Percentiles rank a stretch among this genome's conserved stretches.
phyloP scores from a whole-genome alignment of 148 eudicot species.

The Spergularia marina region DNA sequence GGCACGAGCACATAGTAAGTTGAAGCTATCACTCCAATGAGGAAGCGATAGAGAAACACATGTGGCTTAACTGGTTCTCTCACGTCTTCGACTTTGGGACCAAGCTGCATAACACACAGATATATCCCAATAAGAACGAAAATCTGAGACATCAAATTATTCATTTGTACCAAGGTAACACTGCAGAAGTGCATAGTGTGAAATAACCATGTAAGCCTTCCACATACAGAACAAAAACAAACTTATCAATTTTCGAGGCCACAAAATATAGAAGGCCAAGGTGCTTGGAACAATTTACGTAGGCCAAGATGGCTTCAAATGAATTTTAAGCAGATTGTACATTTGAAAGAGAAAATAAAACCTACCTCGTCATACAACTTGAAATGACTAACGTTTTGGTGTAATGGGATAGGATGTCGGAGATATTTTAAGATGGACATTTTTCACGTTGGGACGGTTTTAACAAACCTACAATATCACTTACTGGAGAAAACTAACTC shows the following conservation, averaged over 20 bases:
- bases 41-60: constrained; percentile 58
- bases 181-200: background rate
- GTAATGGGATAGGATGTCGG: too few relatives aligned
- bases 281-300: too few relatives aligned
- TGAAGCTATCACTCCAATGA: constrained; percentile 67
- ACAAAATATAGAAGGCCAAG: too few relatives aligned
- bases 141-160: background rate
- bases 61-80: constrained; percentile 58
- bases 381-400: too few relatives aligned
- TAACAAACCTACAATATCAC: too few relatives aligned
- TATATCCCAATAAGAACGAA: background rate
- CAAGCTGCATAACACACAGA: constrained; percentile 46
- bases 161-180: constrained; percentile 1
- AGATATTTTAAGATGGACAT: too few relatives aligned
- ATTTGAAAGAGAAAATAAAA: too few relatives aligned
- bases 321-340: too few relatives aligned
- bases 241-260: background rate
- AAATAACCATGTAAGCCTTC: background rate
- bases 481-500: too few relatives aligned
- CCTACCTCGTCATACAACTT: too few relatives aligned
- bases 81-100: constrained; percentile 81
- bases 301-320: too few relatives aligned
- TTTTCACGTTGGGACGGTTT: too few relatives aligned
- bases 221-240: background rate
- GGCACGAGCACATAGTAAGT: constrained; percentile 67